A percentile compares a stretch with the other conserved stretches of the same genome.
phyloP scores from a whole-genome alignment of 106 monocot genomes.

The Acorus calamus region DNA sequence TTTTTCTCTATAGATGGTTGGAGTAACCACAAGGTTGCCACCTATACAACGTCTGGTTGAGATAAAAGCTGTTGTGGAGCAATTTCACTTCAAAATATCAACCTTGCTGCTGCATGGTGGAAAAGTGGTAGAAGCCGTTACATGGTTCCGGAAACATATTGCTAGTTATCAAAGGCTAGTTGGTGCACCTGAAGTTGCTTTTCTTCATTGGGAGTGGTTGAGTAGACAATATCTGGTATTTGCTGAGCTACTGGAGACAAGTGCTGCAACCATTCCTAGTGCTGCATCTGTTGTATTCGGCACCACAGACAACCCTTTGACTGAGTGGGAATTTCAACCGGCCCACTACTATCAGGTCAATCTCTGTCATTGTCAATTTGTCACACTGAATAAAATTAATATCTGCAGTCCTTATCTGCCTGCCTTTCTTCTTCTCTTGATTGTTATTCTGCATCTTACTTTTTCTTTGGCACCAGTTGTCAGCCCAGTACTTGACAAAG shows the following conservation, averaged over 20 bases:
- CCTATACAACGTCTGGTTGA: conserved; percentile 72
- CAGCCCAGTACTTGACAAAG: conserved; percentile 69
- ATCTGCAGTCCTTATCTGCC: neutral
- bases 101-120: conserved; percentile 85
- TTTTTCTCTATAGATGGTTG: conserved; percentile 42
- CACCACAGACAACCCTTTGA: conserved; percentile 47
- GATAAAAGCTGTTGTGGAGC: conserved; percentile 82
- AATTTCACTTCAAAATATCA: conserved; percentile 82
- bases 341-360: conserved; percentile 90
- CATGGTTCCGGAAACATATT: conserved; percentile 74
- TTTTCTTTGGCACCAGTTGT: conserved; percentile 23
- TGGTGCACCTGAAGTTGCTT: conserved; percentile 53
- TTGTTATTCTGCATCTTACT: neutral
- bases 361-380: neutral
- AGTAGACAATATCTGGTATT: conserved; percentile 80
- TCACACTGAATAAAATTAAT: conserved; percentile 1
- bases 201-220: conserved; percentile 95
- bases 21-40: conserved; percentile 61
- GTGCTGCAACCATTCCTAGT: conserved; percentile 32
- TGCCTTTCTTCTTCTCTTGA: neutral
- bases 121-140: conserved; percentile 65
- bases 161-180: conserved; percentile 39
- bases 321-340: conserved; percentile 87
- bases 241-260: conserved; percentile 84
- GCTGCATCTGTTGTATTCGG: conserved; percentile 37